phyloP scores from a whole-genome alignment of 1,284 basidiomycete species.

The Exsudoporus floridanus region DNA sequence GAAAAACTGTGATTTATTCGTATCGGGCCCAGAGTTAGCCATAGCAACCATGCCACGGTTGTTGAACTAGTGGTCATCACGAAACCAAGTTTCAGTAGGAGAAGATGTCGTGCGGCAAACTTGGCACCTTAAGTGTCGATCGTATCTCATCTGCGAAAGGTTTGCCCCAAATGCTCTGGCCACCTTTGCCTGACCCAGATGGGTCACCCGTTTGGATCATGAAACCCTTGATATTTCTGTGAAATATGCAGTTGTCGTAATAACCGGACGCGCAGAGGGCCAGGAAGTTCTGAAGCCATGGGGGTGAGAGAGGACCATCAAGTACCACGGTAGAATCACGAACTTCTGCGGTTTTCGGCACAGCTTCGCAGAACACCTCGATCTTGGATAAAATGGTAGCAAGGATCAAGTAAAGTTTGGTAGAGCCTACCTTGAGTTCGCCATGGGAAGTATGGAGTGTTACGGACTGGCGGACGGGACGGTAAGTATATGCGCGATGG shows the following conservation, averaged over 20 bases:
- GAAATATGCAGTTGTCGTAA: constrained; percentile 87
- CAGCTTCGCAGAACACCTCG: constrained; percentile 95
- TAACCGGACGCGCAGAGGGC: constrained; percentile 89
- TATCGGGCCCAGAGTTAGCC: constrained; percentile 92
- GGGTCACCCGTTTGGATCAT: constrained; percentile 95
- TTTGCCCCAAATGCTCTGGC: constrained; percentile 84
- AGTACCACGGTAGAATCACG: constrained; percentile 20
- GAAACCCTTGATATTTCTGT: constrained; percentile 93
- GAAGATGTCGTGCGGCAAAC: neutral
- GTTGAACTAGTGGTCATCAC: constrained; percentile 67
- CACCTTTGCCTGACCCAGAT: constrained; percentile 76
- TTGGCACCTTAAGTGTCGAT: constrained; percentile 82
- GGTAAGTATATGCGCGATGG: constrained; percentile 17
- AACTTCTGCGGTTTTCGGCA: constrained; percentile 92
- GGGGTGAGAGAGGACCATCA: constrained; percentile 5
- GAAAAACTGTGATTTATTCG: constrained; percentile 96
- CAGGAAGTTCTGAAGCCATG: constrained; percentile 78
- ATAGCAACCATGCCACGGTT: constrained; percentile 92
- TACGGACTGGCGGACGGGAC: constrained; percentile 67
- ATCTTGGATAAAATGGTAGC: constrained; percentile 52
- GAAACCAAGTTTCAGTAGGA: neutral
- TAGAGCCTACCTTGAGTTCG: constrained; percentile 79
- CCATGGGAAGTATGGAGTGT: constrained; percentile 93
- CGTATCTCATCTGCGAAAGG: constrained; percentile 89
- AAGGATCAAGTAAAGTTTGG: neutral